These are phyloP conservation scores for Nemophila menziesii DNA, from an alignment of 257 asterid genomes.

Conservation along the genomic window DNA sequence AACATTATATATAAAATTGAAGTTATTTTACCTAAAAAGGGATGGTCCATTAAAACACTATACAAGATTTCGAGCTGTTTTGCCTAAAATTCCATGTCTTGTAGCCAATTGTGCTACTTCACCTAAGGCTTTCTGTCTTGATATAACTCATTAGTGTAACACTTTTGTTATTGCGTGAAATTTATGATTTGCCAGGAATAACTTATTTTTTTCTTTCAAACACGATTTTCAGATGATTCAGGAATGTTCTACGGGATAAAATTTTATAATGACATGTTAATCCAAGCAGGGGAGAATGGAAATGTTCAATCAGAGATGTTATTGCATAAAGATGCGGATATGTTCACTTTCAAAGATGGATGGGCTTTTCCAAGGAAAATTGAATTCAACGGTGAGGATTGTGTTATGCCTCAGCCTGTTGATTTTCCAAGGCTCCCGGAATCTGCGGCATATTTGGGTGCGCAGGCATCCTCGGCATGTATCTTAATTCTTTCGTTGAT, in stretches of 20 bases:
- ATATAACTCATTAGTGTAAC: too few relatives aligned
- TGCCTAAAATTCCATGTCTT: too few relatives aligned
- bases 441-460: slow-evolving; percentile 6
- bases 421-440: slow-evolving; percentile 54
- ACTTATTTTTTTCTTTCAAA: not conserved
- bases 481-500: slow-evolving; percentile 7
- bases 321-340: slow-evolving; percentile 33
- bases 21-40: too few relatives aligned
- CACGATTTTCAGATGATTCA: slow-evolving; percentile 52
- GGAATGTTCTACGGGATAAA: slow-evolving; percentile 64
- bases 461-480: slow-evolving; percentile 3
- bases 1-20: too few relatives aligned
- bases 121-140: too few relatives aligned
- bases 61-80: too few relatives aligned
- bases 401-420: slow-evolving; percentile 64
- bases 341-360: slow-evolving; percentile 50
- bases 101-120: too few relatives aligned
- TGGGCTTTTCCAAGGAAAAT: slow-evolving; percentile 77
- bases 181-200: not conserved
- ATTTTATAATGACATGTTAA: slow-evolving; percentile 60
- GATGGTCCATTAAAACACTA: too few relatives aligned
- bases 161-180: not conserved
- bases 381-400: slow-evolving; percentile 56
- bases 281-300: slow-evolving; percentile 51
- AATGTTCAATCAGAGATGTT: slow-evolving; percentile 69